Conservation (phyloP, 169 alveolate genomes). For the Babesia ovis region DNA sequence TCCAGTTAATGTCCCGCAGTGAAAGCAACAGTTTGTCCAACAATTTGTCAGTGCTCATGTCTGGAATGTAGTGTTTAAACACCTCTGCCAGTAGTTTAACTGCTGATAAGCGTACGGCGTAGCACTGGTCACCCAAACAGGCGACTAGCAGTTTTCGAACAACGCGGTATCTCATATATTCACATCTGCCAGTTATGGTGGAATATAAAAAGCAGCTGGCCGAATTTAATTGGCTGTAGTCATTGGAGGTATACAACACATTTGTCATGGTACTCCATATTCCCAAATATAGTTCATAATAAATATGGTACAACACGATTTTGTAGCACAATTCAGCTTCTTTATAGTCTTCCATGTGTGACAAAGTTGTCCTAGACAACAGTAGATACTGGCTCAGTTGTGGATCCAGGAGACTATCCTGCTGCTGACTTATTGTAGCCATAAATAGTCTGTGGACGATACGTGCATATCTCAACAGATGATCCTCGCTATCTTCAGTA, state of each 20-base stretch:
- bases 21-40: slow-evolving; percentile 11
- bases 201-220: slow-evolving; percentile 33
- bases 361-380: not conserved
- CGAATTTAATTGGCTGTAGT: slow-evolving; percentile 31
- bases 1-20: slow-evolving; percentile 46
- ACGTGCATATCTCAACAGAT: slow-evolving; percentile 1
- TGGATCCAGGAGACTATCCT: slow-evolving; percentile 7
- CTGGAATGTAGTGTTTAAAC: not conserved
- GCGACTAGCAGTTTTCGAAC: slow-evolving; percentile 35
- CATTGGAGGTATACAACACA: slow-evolving; percentile 37
- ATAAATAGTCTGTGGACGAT: slow-evolving; percentile 5
- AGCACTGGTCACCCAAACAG: slow-evolving; percentile 44
- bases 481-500: not conserved
- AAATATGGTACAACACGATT: slow-evolving; percentile 23
- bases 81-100: slow-evolving; percentile 6
- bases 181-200: not conserved
- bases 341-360: slow-evolving; percentile 4
- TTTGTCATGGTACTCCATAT: slow-evolving; percentile 39
- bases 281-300: slow-evolving; percentile 23
- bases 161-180: slow-evolving; percentile 23
- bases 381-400: slow-evolving; percentile 20
- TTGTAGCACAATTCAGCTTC: slow-evolving; percentile 16
- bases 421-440: slow-evolving; percentile 11
- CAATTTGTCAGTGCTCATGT: slow-evolving; percentile 3
- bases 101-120: slow-evolving; percentile 37